Evolutionary conservation across 768 basidiomycete genomes (phyloP).

Genomic region (Boletus eberwhitei): DNA sequence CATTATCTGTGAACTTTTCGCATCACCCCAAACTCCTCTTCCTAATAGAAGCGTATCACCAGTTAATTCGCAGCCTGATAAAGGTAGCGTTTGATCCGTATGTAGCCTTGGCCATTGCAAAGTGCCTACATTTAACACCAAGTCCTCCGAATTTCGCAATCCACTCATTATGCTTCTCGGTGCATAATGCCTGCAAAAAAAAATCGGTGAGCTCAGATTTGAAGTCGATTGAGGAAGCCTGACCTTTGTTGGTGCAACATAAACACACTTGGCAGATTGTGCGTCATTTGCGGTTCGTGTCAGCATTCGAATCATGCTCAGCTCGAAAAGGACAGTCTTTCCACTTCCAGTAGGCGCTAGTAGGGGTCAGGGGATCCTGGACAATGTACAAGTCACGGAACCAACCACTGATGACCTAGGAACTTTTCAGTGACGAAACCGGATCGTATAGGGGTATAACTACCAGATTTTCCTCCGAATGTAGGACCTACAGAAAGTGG

Average conservation of each 20-base stretch:
- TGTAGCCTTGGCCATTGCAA: not conserved
- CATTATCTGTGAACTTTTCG: constrained; percentile 79
- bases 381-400: constrained; percentile 4
- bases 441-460: not conserved
- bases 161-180: constrained; percentile 86
- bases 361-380: constrained; percentile 2
- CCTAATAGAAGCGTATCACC: constrained; percentile 81
- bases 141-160: constrained; percentile 69
- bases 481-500: constrained; percentile 45
- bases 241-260: constrained; percentile 92
- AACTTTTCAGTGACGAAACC: constrained; percentile 9
- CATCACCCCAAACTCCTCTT: constrained; percentile 65
- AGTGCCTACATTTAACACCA: constrained; percentile 65
- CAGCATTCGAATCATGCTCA: constrained; percentile 79
- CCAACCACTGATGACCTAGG: constrained; percentile 70
- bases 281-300: constrained; percentile 35
- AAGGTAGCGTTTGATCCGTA: not conserved
- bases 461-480: constrained; percentile 65
- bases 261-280: constrained; percentile 67
- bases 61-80: constrained; percentile 80
- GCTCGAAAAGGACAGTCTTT: constrained; percentile 93
- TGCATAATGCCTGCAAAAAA: constrained; percentile 69
- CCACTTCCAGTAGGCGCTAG: constrained; percentile 94
- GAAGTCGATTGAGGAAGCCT: not conserved
- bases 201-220: not conserved